These are phyloP conservation scores for Phytophthora tentaculata DNA, from an alignment of 352 stramenopile genomes.

Conservation along the genomic window DNA sequence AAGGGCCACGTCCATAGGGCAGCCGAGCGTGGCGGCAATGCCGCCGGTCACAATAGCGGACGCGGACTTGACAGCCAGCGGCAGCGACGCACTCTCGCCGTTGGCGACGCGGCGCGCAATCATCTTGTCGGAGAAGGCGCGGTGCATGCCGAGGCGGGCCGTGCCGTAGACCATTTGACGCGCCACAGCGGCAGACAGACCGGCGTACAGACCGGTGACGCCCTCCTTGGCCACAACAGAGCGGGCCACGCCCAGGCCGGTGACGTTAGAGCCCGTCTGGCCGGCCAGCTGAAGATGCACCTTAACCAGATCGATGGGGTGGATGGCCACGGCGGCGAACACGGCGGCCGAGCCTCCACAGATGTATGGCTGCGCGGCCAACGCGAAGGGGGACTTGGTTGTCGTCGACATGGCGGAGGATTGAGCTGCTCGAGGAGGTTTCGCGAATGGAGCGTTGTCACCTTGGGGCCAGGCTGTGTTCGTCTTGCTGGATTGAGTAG, in stretches of 20 bases:
- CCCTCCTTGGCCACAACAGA: slow-evolving; percentile 86
- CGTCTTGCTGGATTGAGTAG: slow-evolving; percentile 10
- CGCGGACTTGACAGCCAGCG: slow-evolving; percentile 74
- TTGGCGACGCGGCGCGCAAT: slow-evolving; percentile 72
- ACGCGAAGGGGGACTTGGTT: slow-evolving; percentile 56
- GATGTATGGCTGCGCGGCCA: slow-evolving; percentile 76
- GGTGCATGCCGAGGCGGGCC: slow-evolving; percentile 85
- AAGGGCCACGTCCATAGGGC: slow-evolving; percentile 97
- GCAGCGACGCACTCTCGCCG: slow-evolving; percentile 71
- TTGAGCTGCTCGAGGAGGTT: slow-evolving; percentile 30
- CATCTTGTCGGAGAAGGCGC: slow-evolving; percentile 82
- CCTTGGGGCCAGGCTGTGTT: neutral
- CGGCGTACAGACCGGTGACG: slow-evolving; percentile 82
- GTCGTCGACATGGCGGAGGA: slow-evolving; percentile 32
- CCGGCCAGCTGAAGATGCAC: slow-evolving; percentile 89
- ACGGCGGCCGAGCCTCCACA: slow-evolving; percentile 78
- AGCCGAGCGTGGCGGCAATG: slow-evolving; percentile 97
- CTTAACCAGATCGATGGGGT: slow-evolving; percentile 93
- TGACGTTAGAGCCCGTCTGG: slow-evolving; percentile 80
- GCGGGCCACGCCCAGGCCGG: slow-evolving; percentile 73
- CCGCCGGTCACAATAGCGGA: slow-evolving; percentile 79
- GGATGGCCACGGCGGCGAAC: slow-evolving; percentile 82
- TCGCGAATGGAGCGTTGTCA: slow-evolving; percentile 39
- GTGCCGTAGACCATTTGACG: slow-evolving; percentile 90
- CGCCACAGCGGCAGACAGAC: slow-evolving; percentile 79